These are phyloP conservation scores for Willaertia magna DNA, from an alignment of 208 protist genomes.

Conservation along the genomic window DNA sequence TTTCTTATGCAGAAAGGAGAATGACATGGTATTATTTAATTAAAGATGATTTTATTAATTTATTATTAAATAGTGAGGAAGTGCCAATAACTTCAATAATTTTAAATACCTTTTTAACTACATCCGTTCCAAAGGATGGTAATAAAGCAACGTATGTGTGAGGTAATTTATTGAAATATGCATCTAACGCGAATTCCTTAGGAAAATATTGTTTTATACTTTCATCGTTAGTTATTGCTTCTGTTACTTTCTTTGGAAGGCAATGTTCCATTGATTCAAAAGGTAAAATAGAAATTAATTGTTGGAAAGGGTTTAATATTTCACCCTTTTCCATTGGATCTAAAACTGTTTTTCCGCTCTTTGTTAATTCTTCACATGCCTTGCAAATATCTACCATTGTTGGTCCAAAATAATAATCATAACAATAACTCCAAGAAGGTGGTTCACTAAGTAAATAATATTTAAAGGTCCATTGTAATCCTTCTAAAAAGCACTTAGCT, in stretches of 20 bases:
- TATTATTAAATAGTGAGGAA: too few relatives aligned
- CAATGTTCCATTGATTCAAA: neutral
- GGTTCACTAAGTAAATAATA: neutral
- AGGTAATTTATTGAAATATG: neutral
- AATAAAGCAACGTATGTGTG: neutral
- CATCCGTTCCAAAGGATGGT: neutral
- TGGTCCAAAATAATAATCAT: neutral
- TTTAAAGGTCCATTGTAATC: neutral
- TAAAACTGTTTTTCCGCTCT: too few relatives aligned
- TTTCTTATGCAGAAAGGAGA: neutral
- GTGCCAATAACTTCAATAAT: too few relatives aligned
- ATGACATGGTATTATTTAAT: neutral
- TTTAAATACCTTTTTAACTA: neutral
- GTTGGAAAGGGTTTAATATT: slow-evolving; percentile 25
- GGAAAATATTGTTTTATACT: neutral
- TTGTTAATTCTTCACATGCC: neutral
- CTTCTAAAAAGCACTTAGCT: neutral
- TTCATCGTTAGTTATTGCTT: neutral
- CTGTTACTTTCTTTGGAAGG: neutral
- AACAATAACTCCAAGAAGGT: neutral
- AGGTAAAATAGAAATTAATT: slow-evolving; percentile 25
- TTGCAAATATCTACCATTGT: neutral
- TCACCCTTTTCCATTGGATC: neutral
- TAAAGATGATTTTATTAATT: too few relatives aligned
- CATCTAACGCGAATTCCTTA: neutral